Percentiles rank a stretch among this genome's conserved stretches.
phyloP scores from a whole-genome alignment of 2,329 filamentous ascomycete species.

The Penicillium janthinellum region DNA sequence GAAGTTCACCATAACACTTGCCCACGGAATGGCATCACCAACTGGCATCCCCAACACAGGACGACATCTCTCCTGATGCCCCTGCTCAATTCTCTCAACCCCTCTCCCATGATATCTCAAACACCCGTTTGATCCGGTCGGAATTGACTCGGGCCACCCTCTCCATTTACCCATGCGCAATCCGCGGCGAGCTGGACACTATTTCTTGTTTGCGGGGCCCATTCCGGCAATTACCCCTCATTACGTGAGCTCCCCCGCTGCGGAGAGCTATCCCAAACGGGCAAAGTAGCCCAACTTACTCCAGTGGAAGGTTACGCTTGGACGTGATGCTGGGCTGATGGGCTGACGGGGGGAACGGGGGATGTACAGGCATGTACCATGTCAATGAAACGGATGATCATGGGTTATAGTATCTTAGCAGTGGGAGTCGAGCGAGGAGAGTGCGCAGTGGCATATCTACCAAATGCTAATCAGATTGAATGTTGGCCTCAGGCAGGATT shows the following conservation, averaged over 20 bases:
- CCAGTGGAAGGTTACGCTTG: slow-evolving; percentile 1
- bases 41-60: neutral
- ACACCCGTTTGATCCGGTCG: neutral
- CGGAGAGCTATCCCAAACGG: slow-evolving; percentile 13
- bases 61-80: neutral
- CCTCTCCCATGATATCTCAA: neutral
- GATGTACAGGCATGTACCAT: neutral
- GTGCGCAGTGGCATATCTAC: neutral
- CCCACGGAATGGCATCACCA: neutral
- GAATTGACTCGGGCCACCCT: slow-evolving; percentile 1
- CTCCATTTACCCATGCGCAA: neutral
- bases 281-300: neutral
- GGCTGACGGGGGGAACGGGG: slow-evolving; percentile 4
- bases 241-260: slow-evolving; percentile 27
- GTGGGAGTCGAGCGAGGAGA: neutral
- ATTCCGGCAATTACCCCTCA: slow-evolving; percentile 25
- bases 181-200: neutral
- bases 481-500: neutral
- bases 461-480: neutral
- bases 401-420: neutral
- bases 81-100: neutral
- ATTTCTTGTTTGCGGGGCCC: neutral
- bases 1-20: neutral
- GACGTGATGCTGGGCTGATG: neutral
- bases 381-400: neutral